Base-by-base conservation (phyloP, 2,329 filamentous ascomycete genomes). In the Coniochaeta pulveracea region DNA sequence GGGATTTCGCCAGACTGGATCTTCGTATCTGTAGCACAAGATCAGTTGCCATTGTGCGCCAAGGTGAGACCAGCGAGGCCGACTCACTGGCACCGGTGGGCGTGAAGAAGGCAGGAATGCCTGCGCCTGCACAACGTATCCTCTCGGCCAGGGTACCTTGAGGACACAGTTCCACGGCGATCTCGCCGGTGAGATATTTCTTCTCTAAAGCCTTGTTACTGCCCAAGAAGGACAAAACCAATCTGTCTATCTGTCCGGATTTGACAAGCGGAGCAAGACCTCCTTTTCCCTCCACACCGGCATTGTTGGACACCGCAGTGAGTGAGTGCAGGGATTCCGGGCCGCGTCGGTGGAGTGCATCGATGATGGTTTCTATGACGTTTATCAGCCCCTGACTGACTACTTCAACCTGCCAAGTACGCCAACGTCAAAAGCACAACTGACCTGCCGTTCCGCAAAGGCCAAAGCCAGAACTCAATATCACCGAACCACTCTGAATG, bases 241-340 rank as follows among this genome's bases (percentile, higher is more conserved):
- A 72, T 37, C 80, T 75, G 40, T 72, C 66, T 24, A 89, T 64
- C 47, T 85, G 81, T 10, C 80, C 80, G 0, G 75, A 72, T 35
- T 75, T 68, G 1, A 80, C 72, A 19, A 88, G 66, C 7, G 74
- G 69, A 2, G 80, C 75, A 11, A 89, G 60, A 1, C 83, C 83
- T 4, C 76, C 72, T 33, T 68, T 72, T 18, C 76, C 73, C 24
- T 80, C 74, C 19, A 76, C 66, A 17, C 83, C 83, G 6, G 82
- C 82, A 50, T 89, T 89, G 51, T 89, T 89, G 33, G 81, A 86
- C 2, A 88, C 78, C 14, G 80, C 81, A 1, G 80, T 85, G 19
- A 89, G 63, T 2, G 73, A 68, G 32, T 80, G 66, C 15, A 89
- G 64, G 8, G 68, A 63, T 4, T 76, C 69, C 5, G 63, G 59